Base-by-base conservation (phyloP, 2,329 filamentous ascomycete species). In the Chrysosporium keratinophilum region DNA sequence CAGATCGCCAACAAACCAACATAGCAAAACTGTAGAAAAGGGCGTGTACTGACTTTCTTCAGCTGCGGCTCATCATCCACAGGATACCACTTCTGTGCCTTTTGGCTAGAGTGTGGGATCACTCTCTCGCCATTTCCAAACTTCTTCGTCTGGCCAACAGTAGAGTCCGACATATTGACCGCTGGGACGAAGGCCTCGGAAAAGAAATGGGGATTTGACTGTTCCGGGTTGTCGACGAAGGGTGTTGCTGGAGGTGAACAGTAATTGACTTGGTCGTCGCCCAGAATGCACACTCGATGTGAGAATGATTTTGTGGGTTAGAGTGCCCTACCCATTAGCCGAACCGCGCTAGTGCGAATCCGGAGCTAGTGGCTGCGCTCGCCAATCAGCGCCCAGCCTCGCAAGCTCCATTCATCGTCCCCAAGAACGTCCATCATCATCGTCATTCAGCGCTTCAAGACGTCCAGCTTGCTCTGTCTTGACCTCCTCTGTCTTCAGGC, bases 41-140 rank as follows among this genome's bases (percentile, higher is more conserved):
- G 39, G 40, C 43, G 41, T 50, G 39, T 53, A 87, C 89, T 82
- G 83, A 98, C 93, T 87, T 94, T 91, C 84, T 90, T 95, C 70
- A 83, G 82, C 77, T 85, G 78, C 74, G 81, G 73, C 72, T 91
- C 87, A 77, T 96, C 91, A 76, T 94, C 87, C 73, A 88, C 87
- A 75, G 89, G 88, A 80, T 98, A 98, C 88, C 91, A 98, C 81
- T 96, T 97, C 82, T 87, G 84, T 70, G 91, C 91, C 87, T 94
- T 95, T 77, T 95, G 83, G 72, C 81, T 80, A 76, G 80, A 76
- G 76, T 87, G 83, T 75, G 87, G 89, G 76, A 96, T 85, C 76
- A 85, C 82, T 80, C 91, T 85, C 79, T 88, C 87, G 78, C 88
- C 88, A 83, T 93, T 93, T 80, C 89, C 89, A 82, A 95, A 96